Evolutionary conservation across 495 filamentous ascomycete species (phyloP), one percentile per base, ranked within the genome.

Genomic region (Pyronema omphalodes): DNA sequence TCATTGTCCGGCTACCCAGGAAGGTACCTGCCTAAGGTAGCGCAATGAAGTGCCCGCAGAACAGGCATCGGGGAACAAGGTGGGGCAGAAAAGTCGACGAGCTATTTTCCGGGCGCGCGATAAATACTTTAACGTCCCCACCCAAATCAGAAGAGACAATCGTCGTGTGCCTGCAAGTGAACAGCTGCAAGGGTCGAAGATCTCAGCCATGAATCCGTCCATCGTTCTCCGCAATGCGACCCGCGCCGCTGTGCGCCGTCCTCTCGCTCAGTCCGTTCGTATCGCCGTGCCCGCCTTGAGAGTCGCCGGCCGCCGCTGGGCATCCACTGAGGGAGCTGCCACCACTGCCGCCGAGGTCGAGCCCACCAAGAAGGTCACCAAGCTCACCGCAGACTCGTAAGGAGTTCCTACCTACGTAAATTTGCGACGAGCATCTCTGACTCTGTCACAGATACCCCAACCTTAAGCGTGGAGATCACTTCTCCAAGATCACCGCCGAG

Each of bases 331-430:
- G 9, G 47, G 12, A 11, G 43, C 58, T 51, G 44, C 29, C 0
- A 41, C 60, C 14, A 43, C 47, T 0, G 48, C 58, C 1, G 45
- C 58, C 1, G 46, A 48, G 7, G 40, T 51, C 7, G 54, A 51
- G 40, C 47, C 55, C 50, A 33, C 36, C 11, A 50, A 43, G 17
- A 81, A 75, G 54, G 66, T 76, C 51, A 75, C 81, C 61, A 78
- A 80, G 66, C 83, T 80, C 69, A 95, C 88, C 37, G 81, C 82
- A 55, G 82, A 91, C 49, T 78, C 79, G 58, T 88, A 66, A 34
- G 68, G 48, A n/a, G 45, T 48, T 58, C n/a, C 37, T 15, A 37
- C 47, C 44, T 29, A 29, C 12, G 44, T 23, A 50, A 50, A 50
- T 34, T 12, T 19, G 17, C 23, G 44, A 15, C 9, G 8, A 50